Evolutionary conservation across 164 flowering plant genomes (phyloP).

Genomic region (Piper longum): DNA sequence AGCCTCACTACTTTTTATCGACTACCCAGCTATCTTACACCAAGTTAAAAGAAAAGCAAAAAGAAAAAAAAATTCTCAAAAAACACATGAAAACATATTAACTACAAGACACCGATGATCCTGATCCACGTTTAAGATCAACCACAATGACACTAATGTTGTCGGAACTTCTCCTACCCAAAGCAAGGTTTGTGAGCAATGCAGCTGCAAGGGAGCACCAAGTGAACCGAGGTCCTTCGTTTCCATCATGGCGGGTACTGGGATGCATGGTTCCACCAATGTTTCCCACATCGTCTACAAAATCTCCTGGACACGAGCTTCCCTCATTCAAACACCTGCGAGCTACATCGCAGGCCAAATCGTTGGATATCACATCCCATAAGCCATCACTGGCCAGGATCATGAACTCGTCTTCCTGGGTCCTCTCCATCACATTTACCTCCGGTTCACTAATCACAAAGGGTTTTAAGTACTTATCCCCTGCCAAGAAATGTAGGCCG

Average conservation of each 20-base stretch:
- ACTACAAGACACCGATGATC: too few relatives aligned
- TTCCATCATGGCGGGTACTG: not conserved
- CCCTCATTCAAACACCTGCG: constrained; percentile 22
- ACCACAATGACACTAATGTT: constrained; percentile 49
- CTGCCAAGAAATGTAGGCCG: constrained; percentile 12
- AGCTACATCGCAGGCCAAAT: constrained; percentile 32
- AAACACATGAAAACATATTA: too few relatives aligned
- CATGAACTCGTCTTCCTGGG: constrained; percentile 35
- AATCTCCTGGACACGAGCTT: constrained; percentile 6
- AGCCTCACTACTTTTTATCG: too few relatives aligned
- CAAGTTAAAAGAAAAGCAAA: too few relatives aligned
- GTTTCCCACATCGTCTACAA: not conserved
- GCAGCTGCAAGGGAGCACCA: constrained; percentile 38
- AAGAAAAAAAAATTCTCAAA: too few relatives aligned
- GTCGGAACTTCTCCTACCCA: constrained; percentile 38
- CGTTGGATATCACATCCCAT: constrained; percentile 50
- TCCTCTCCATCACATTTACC: constrained; percentile 26
- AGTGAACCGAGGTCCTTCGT: constrained; percentile 5
- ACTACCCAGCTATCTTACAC: too few relatives aligned
- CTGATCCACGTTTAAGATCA: constrained; percentile 18
- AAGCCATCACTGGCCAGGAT: constrained; percentile 61
- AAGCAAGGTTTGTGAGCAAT: constrained; percentile 43
- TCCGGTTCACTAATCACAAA: constrained; percentile 44
- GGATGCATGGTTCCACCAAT: constrained; percentile 5
- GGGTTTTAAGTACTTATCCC: constrained; percentile 39